phyloP scores from a whole-genome alignment of 805 yeast genomes.

The Metschnikowia koreensis region DNA sequence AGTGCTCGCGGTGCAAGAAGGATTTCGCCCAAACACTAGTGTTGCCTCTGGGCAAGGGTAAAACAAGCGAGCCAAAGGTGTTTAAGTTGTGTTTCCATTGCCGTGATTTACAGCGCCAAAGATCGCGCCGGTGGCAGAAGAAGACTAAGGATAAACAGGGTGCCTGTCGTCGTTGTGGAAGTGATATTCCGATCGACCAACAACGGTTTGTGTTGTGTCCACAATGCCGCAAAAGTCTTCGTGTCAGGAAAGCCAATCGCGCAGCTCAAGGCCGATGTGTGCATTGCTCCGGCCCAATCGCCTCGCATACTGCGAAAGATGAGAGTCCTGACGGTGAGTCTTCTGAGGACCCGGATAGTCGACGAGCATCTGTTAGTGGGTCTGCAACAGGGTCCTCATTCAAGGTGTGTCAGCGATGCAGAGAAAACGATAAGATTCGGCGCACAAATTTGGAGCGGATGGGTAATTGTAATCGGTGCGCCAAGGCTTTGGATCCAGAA shows the following conservation, averaged over 20 bases:
- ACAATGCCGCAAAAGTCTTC: conserved; percentile 52
- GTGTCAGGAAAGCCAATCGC: conserved; percentile 55
- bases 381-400: conserved; percentile 27
- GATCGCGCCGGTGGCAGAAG: conserved; percentile 64
- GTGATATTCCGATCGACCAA: conserved; percentile 49
- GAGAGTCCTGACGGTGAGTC: conserved; percentile 20
- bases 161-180: conserved; percentile 65
- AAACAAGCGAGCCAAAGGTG: conserved; percentile 38
- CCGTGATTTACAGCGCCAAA: conserved; percentile 58
- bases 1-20: conserved; percentile 61
- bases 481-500: conserved; percentile 42
- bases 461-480: conserved; percentile 66
- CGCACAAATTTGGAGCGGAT: conserved; percentile 53
- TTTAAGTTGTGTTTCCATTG: conserved; percentile 64
- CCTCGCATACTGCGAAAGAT: conserved; percentile 36
- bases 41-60: conserved; percentile 31
- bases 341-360: conserved; percentile 14
- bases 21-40: conserved; percentile 47
- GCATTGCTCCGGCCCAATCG: conserved; percentile 61
- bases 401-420: conserved; percentile 66
- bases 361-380: conserved; percentile 20
- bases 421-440: conserved; percentile 59
- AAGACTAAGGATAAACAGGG: conserved; percentile 59
- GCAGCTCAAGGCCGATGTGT: conserved; percentile 66
- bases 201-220: conserved; percentile 59